A percentile compares a stretch with the other conserved stretches of the same genome.
These are phyloP conservation scores for Aspergillus texensis DNA, from an alignment of 2,329 filamentous ascomycete species.

Conservation along the genomic window DNA sequence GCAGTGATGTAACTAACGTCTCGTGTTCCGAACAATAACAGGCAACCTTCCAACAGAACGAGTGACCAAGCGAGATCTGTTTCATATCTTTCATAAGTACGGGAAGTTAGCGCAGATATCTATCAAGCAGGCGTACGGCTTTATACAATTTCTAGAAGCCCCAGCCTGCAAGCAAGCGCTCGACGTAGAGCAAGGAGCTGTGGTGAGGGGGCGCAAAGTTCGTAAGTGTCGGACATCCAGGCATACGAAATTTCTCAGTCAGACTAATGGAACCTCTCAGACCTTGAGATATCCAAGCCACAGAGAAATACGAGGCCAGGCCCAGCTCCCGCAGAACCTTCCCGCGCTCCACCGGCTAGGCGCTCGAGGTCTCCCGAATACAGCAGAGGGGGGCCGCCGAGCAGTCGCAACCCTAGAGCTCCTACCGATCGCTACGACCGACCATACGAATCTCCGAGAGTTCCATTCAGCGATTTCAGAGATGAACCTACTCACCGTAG, in stretches of 20 bases:
- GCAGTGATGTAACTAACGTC: not conserved
- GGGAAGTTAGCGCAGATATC: conserved; percentile 91
- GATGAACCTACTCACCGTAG: conserved; percentile 50
- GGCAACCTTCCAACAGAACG: conserved; percentile 92
- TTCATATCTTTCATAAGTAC: conserved; percentile 83
- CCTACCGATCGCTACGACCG: conserved; percentile 50
- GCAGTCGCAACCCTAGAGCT: conserved; percentile 33
- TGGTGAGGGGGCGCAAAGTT: conserved; percentile 87
- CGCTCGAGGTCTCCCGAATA: conserved; percentile 68
- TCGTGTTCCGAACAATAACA: conserved; percentile 37
- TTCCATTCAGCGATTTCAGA: conserved; percentile 52
- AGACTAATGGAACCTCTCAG: conserved; percentile 25
- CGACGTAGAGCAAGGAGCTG: conserved; percentile 74
- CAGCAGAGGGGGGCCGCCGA: conserved; percentile 42
- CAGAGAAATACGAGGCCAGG: conserved; percentile 74
- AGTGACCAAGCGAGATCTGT: conserved; percentile 91
- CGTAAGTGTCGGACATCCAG: conserved; percentile 61
- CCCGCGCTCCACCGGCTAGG: conserved; percentile 45
- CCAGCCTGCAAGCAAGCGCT: conserved; percentile 75
- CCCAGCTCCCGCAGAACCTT: conserved; percentile 41
- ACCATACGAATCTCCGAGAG: conserved; percentile 35
- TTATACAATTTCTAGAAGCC: conserved; percentile 86
- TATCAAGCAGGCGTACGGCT: conserved; percentile 94
- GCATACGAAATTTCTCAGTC: not conserved
- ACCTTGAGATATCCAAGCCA: conserved; percentile 69